Conservation (phyloP, 1,139 yeast genomes). For the Wickerhamomyces sp. region DNA sequence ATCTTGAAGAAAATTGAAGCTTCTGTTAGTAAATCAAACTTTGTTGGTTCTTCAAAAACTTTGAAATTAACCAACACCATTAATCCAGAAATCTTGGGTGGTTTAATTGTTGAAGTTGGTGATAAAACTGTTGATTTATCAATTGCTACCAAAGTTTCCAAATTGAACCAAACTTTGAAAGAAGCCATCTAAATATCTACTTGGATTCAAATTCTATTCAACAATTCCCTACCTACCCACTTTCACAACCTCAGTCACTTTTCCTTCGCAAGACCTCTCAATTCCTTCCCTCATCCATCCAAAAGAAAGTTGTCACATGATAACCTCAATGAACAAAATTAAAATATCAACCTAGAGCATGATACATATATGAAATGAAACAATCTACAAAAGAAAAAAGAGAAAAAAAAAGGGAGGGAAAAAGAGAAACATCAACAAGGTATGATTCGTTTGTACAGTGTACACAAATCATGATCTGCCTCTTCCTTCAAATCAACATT, state of each 20-base stretch:
- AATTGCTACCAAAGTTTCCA: constrained; percentile 76
- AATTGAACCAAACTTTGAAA: constrained; percentile 81
- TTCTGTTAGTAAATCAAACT: constrained; percentile 71
- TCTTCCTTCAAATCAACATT: too few relatives aligned
- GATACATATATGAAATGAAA: neutral
- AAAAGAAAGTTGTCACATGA: too few relatives aligned
- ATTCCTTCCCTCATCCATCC: too few relatives aligned
- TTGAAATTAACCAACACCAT: constrained; percentile 78
- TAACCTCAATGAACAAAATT: neutral
- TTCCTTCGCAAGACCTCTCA: neutral
- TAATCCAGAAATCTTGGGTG: constrained; percentile 91
- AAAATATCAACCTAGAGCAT: neutral
- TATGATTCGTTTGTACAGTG: neutral
- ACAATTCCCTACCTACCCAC: neutral
- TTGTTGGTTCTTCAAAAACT: constrained; percentile 83
- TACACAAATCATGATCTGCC: neutral
- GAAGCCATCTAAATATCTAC: constrained; percentile 59
- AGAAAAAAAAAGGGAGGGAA: neutral
- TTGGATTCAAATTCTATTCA: neutral
- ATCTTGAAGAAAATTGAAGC: constrained; percentile 73
- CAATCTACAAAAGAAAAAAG: too few relatives aligned
- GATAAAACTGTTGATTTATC: constrained; percentile 96
- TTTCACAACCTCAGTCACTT: neutral
- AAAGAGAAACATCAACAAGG: neutral
- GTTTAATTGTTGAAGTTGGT: constrained; percentile 92